Conservation (phyloP, 441 rosid species). For the Metrosideros polymorpha region DNA sequence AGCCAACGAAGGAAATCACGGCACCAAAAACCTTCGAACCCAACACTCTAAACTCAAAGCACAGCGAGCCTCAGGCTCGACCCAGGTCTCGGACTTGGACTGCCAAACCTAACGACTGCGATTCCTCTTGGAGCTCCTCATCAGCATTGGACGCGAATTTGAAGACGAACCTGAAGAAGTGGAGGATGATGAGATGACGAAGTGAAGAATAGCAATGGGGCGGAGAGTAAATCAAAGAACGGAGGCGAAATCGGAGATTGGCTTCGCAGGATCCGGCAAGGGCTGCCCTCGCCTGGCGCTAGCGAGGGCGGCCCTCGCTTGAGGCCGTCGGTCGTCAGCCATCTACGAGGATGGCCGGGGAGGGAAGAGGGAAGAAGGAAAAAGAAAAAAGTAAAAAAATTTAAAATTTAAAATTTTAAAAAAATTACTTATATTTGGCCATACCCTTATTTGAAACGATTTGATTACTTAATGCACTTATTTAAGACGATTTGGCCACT, state of each 20-base stretch:
- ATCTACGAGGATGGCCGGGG: no score
- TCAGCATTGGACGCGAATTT: background rate
- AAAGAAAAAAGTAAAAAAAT: no score
- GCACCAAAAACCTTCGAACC: conserved; percentile 27
- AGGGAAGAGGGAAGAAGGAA: no score
- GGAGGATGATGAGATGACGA: background rate
- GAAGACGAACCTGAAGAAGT: background rate
- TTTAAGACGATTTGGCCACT: no score
- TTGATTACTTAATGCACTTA: no score
- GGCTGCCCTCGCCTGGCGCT: no score
- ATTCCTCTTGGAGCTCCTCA: background rate
- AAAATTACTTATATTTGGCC: no score
- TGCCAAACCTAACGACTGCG: background rate
- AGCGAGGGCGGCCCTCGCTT: no score
- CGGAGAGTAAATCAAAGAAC: background rate
- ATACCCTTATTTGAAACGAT: no score
- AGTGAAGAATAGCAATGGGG: background rate
- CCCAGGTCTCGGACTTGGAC: background rate
- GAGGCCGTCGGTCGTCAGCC: no score
- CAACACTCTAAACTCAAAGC: conserved; percentile 20
- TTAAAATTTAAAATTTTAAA: no score
- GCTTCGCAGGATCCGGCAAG: conserved; percentile 1
- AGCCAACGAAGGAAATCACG: conserved; percentile 8
- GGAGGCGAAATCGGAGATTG: background rate
- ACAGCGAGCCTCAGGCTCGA: conserved; percentile 19